Evolutionary conservation across 352 stramenopile species (phyloP).

Genomic region (Thraustochytrium striatum): DNA sequence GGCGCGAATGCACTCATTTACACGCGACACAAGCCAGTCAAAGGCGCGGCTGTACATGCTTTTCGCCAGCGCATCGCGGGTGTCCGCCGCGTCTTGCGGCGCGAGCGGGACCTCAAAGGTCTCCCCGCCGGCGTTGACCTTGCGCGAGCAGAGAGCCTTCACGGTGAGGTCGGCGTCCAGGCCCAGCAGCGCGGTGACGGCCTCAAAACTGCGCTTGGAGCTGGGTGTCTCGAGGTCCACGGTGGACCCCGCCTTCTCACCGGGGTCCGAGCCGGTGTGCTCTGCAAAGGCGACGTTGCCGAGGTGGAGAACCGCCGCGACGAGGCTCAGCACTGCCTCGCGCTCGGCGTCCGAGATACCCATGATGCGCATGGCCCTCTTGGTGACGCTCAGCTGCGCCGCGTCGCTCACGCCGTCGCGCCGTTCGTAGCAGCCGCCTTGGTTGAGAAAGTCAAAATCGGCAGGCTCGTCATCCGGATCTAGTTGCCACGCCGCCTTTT

Average conservation of each 20-base stretch:
- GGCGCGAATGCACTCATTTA: conserved; percentile 46
- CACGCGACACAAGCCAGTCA: conserved; percentile 78
- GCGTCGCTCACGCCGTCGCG: conserved; percentile 78
- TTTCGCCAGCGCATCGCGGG: conserved; percentile 32
- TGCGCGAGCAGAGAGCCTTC: conserved; percentile 37
- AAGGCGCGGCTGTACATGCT: conserved; percentile 91
- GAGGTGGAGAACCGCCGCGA: conserved; percentile 82
- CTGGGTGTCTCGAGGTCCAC: conserved; percentile 13
- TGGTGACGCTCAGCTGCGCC: conserved; percentile 68
- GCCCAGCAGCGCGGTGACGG: conserved; percentile 8
- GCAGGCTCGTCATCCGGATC: conserved; percentile 11
- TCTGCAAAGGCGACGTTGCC: conserved; percentile 76
- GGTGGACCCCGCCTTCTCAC: background rate
- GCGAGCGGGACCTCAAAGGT: conserved; percentile 33
- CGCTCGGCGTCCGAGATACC: conserved; percentile 78
- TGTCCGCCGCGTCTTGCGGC: background rate
- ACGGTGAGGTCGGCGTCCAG: conserved; percentile 8
- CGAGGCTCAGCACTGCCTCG: conserved; percentile 80
- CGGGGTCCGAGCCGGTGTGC: background rate
- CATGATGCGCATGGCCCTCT: conserved; percentile 64
- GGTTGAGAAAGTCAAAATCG: conserved; percentile 75
- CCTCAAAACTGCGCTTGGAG: background rate
- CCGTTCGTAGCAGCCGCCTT: conserved; percentile 75
- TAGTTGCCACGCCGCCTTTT: conserved; percentile 16
- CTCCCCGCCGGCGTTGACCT: conserved; percentile 35